phyloP scores from a whole-genome alignment of 345 rosid genomes.

The Linum usitatissimum region DNA sequence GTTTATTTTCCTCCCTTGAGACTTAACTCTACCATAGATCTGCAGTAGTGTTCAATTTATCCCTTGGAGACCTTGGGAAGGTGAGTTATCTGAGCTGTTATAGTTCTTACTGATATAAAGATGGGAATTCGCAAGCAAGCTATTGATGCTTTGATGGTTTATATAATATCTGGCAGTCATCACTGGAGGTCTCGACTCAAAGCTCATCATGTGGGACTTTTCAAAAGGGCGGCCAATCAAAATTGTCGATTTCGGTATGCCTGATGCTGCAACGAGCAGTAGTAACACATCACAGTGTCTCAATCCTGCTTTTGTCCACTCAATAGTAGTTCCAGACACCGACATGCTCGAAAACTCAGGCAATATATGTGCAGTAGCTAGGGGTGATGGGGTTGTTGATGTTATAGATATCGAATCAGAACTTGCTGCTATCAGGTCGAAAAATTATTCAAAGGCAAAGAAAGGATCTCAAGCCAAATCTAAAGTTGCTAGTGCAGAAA shows the following conservation, averaged over 20 bases:
- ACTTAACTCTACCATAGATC: conserved; percentile 47
- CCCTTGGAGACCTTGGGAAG: conserved; percentile 98
- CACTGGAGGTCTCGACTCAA: conserved; percentile 87
- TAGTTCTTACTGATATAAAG: conserved; percentile 1
- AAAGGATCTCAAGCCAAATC: conserved; percentile 51
- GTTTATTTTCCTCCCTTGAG: not conserved
- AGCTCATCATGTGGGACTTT: conserved; percentile 89
- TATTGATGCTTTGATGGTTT: not conserved
- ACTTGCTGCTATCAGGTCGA: conserved; percentile 32
- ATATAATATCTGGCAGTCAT: conserved; percentile 34
- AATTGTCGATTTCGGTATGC: conserved; percentile 61
- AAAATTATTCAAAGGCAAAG: conserved; percentile 25
- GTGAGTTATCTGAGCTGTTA: conserved; percentile 23
- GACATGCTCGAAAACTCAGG: conserved; percentile 61
- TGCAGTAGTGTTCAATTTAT: conserved; percentile 84
- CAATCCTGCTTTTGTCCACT: conserved; percentile 89
- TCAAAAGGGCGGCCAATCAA: conserved; percentile 65
- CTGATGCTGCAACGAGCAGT: conserved; percentile 22
- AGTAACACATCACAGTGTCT: conserved; percentile 44
- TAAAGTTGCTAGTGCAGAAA: conserved; percentile 21
- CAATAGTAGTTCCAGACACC: conserved; percentile 61
- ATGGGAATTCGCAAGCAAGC: not conserved
- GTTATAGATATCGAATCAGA: conserved; percentile 63
- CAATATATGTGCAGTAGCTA: conserved; percentile 61
- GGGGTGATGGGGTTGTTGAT: conserved; percentile 72